Evolutionary conservation across 1,139 yeast genomes (phyloP).

Genomic region (Nematodospora anomalae): DNA sequence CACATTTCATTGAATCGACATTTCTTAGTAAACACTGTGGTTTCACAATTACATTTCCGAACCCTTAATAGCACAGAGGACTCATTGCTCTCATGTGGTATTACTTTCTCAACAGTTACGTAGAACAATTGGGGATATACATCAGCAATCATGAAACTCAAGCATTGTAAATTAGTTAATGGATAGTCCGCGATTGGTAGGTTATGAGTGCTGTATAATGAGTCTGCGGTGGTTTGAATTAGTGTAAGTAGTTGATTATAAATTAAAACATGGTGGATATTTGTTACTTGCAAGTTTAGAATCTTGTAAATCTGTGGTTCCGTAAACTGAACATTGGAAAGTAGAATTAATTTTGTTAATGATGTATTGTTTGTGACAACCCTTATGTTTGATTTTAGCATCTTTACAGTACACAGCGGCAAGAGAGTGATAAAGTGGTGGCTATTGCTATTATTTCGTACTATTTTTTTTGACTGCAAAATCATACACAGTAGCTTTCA

Average conservation of each 20-base stretch:
- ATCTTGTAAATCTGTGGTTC: slow-evolving; percentile 18
- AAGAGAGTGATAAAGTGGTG: too few relatives aligned
- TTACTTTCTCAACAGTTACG: slow-evolving; percentile 15
- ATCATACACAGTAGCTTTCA: not conserved
- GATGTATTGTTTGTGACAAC: slow-evolving; percentile 13
- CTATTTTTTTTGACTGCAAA: not conserved
- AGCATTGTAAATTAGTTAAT: slow-evolving; percentile 21
- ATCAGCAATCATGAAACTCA: slow-evolving; percentile 23
- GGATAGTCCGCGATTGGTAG: slow-evolving; percentile 16
- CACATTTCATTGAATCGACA: slow-evolving; percentile 24
- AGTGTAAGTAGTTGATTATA: slow-evolving; percentile 14
- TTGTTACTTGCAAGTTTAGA: slow-evolving; percentile 13
- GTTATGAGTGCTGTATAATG: slow-evolving; percentile 11
- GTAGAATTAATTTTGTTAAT: slow-evolving; percentile 18
- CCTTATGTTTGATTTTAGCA: too few relatives aligned
- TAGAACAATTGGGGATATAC: slow-evolving; percentile 21
- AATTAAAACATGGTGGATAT: slow-evolving; percentile 13
- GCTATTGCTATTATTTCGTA: too few relatives aligned
- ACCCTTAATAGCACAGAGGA: slow-evolving; percentile 2
- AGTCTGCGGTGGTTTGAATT: slow-evolving; percentile 14
- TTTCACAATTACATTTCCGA: not conserved
- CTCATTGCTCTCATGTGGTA: not conserved
- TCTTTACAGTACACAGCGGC: too few relatives aligned
- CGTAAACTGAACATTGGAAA: slow-evolving; percentile 15
- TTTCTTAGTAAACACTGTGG: slow-evolving; percentile 2